These are phyloP conservation scores for Myxozyma mucilagina DNA, from an alignment of 805 yeast genomes.

Conservation along the genomic window DNA sequence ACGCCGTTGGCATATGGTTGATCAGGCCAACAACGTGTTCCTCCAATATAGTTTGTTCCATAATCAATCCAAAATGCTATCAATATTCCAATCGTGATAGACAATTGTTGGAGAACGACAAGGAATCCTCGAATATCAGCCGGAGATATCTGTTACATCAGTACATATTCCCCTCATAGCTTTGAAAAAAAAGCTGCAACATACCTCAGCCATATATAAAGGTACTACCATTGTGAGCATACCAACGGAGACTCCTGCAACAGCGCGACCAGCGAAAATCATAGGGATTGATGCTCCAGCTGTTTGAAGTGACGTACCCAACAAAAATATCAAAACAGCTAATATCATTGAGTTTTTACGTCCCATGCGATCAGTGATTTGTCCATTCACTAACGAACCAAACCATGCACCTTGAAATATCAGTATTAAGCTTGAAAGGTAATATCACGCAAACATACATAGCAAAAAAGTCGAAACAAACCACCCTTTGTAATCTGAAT, in stretches of 20 bases:
- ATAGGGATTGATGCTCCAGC: conserved; percentile 41
- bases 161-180: not conserved
- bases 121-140: conserved; percentile 35
- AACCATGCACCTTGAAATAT: conserved; percentile 25
- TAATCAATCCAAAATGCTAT: conserved; percentile 42
- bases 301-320: conserved; percentile 28
- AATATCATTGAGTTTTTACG: conserved; percentile 27
- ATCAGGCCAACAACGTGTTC: conserved; percentile 36
- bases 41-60: conserved; percentile 46
- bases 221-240: conserved; percentile 49
- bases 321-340: conserved; percentile 23
- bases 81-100: conserved; percentile 40
- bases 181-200: not conserved
- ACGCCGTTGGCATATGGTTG: conserved; percentile 15
- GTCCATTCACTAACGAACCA: conserved; percentile 27
- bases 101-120: conserved; percentile 34
- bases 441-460: conserved; percentile 2
- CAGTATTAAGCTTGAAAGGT: not conserved
- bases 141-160: conserved; percentile 25
- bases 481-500: conserved; percentile 29
- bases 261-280: conserved; percentile 46
- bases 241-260: conserved; percentile 58
- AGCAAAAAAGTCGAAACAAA: conserved; percentile 28
- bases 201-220: conserved; percentile 35
- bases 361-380: conserved; percentile 24